Percentiles rank a stretch among this genome's conserved stretches.
Conservation (phyloP, 2,329 filamentous ascomycete species). For the Cryoendolithus antarcticus region DNA sequence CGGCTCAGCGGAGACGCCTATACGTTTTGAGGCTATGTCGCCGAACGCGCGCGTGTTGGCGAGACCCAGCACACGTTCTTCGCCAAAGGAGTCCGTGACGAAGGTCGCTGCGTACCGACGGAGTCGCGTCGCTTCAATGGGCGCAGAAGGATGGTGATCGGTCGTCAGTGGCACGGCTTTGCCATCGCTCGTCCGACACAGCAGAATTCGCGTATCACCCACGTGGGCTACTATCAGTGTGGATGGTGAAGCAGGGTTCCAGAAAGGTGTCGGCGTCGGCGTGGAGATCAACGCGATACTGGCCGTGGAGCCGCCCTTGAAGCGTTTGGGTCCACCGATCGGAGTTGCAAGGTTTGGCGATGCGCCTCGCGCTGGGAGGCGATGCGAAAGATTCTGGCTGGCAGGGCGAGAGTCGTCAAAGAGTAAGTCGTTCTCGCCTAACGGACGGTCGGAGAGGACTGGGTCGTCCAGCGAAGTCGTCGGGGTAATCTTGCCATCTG, state of each 20-base stretch:
- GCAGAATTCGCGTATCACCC: slow-evolving; percentile 79
- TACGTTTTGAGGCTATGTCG: slow-evolving; percentile 79
- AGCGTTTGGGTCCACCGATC: slow-evolving; percentile 64
- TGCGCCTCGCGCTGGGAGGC: slow-evolving; percentile 24
- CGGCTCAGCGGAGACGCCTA: slow-evolving; percentile 88
- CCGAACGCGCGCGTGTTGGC: slow-evolving; percentile 93
- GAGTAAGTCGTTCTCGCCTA: slow-evolving; percentile 77
- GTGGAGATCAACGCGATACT: slow-evolving; percentile 86
- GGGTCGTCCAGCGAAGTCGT: slow-evolving; percentile 45
- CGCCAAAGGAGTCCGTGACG: slow-evolving; percentile 91
- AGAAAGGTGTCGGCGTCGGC: slow-evolving; percentile 81
- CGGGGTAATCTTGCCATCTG: slow-evolving; percentile 1
- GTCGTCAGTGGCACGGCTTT: slow-evolving; percentile 69
- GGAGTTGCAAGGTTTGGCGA: slow-evolving; percentile 41
- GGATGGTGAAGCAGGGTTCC: slow-evolving; percentile 78
- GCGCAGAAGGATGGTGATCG: slow-evolving; percentile 85
- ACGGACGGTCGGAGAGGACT: slow-evolving; percentile 57
- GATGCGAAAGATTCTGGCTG: slow-evolving; percentile 22
- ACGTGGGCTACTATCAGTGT: slow-evolving; percentile 82
- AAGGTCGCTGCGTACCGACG: slow-evolving; percentile 78
- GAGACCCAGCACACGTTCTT: slow-evolving; percentile 85
- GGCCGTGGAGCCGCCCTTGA: slow-evolving; percentile 88
- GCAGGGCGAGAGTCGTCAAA: slow-evolving; percentile 44
- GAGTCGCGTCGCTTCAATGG: slow-evolving; percentile 68
- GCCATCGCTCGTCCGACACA: slow-evolving; percentile 78